phyloP scores from a whole-genome alignment of 306 rosid species.

The Cyamopsis tetragonoloba region DNA sequence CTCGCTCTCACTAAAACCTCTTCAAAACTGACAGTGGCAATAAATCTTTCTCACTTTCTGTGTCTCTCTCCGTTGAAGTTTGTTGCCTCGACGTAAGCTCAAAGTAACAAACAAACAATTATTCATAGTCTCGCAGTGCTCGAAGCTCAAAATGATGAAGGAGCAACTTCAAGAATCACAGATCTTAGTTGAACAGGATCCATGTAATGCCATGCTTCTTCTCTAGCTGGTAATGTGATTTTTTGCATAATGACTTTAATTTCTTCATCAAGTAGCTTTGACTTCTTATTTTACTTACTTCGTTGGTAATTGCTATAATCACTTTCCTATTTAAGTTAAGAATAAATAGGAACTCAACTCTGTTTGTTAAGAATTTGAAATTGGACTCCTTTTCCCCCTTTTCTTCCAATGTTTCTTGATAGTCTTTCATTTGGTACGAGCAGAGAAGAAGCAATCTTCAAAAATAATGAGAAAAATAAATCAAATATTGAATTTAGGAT shows the following conservation, averaged over 20 bases:
- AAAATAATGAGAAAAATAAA: too few relatives aligned
- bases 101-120: neutral
- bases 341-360: neutral
- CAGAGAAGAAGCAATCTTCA: neutral
- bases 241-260: neutral
- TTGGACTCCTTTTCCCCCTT: neutral
- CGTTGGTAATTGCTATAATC: neutral
- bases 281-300: neutral
- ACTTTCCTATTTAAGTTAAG: neutral
- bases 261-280: neutral
- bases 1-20: neutral
- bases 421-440: neutral
- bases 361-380: neutral
- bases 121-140: neutral
- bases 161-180: constrained; percentile 15
- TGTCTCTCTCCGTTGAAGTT: neutral
- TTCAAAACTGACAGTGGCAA: neutral
- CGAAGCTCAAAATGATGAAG: neutral
- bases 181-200: constrained; percentile 15
- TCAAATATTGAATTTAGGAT: neutral
- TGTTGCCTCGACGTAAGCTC: neutral
- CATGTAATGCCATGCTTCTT: neutral
- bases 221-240: neutral
- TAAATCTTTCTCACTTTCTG: neutral
- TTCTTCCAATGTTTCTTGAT: neutral